Evolutionary conservation across 2,329 filamentous ascomycete genomes (phyloP).

Genomic region (Curvularia lunata): DNA sequence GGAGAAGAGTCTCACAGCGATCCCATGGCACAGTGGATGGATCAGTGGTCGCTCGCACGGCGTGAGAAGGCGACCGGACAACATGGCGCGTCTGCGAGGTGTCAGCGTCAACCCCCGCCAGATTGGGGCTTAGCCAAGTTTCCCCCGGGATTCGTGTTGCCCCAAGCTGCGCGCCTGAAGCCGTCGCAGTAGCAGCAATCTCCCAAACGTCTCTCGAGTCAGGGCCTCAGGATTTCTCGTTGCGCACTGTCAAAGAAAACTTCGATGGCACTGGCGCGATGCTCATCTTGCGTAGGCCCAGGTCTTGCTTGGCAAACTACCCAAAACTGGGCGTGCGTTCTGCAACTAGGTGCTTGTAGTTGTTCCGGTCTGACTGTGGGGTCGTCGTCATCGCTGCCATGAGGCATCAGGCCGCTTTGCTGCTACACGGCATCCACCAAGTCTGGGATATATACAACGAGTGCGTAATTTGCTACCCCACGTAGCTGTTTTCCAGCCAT

Average conservation of each 20-base stretch:
- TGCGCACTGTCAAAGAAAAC: constrained; percentile 3
- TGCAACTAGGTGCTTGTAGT: constrained; percentile 1
- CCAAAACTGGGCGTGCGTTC: constrained; percentile 9
- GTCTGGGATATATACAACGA: neutral
- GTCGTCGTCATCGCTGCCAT: constrained; percentile 16
- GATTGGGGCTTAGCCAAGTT: constrained; percentile 16
- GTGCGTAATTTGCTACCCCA: neutral
- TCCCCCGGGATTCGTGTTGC: constrained; percentile 15
- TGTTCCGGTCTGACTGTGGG: neutral
- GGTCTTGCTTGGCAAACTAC: constrained; percentile 22
- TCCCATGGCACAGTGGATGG: constrained; percentile 45
- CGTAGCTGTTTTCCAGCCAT: neutral
- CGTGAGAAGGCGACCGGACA: constrained; percentile 35
- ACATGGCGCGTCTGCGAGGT: constrained; percentile 24
- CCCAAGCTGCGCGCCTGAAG: constrained; percentile 5
- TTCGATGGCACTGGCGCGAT: neutral
- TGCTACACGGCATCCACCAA: neutral
- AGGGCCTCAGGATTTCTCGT: neutral
- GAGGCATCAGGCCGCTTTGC: constrained; percentile 1
- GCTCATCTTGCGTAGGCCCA: constrained; percentile 16
- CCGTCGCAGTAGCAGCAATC: constrained; percentile 3
- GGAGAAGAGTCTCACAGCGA: constrained; percentile 33
- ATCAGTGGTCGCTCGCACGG: constrained; percentile 38
- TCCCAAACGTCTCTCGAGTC: constrained; percentile 4
- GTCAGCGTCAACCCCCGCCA: constrained; percentile 19